Evolutionary conservation across 2,329 filamentous ascomycete species (phyloP), one percentile per base, ranked within the genome.

Genomic region (Sphaerulina vaccinii): DNA sequence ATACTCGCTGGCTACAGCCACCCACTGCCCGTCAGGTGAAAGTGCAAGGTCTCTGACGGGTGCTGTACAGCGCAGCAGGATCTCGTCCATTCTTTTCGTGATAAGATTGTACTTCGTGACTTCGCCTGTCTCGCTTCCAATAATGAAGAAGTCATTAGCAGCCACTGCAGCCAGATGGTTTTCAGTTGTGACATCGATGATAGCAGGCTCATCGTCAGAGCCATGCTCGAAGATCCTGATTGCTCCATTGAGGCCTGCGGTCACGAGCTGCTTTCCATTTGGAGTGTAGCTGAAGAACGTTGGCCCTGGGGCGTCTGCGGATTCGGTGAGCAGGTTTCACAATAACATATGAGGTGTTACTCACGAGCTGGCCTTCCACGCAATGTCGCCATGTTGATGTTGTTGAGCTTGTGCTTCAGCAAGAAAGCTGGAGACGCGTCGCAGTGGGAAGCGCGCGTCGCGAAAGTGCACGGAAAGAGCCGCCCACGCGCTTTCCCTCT

Each of bases 61-160:
- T 2, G 96, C 75, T n/a, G 90, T 85, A 52, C 86, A 88, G 58
- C 93, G 85, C 21, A 90, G 80, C 44, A 99, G 80, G 59, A 95
- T 87, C 54, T 86, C 85, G 56, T 95, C 88, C 72, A 95, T 89
- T 22, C 77, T 71, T 64, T 85, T 85, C 2, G 82, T 83, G 51
- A 82, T 78, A 43, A 96, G 79, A n/a, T 87, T 88, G 75, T 95
- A 99, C 63, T 90, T 83, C 75, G 87, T 95, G 64, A 99, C 90
- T n/a, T 87, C 93, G 65, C 95, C 93, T 73, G 97, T 91, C 70
- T 99, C 92, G 16, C 89, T 88, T 22, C 90, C 93, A 56, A 90
- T 84, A 38, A 97, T 83, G 68, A 96, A 95, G 70, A 88, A 90
- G 54, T 87, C 83, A 66, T 92, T 83, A 29, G 83, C 82, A 16